phyloP scores from a whole-genome alignment of 1,139 yeast species.

The Yamadazyma friedrichii region DNA sequence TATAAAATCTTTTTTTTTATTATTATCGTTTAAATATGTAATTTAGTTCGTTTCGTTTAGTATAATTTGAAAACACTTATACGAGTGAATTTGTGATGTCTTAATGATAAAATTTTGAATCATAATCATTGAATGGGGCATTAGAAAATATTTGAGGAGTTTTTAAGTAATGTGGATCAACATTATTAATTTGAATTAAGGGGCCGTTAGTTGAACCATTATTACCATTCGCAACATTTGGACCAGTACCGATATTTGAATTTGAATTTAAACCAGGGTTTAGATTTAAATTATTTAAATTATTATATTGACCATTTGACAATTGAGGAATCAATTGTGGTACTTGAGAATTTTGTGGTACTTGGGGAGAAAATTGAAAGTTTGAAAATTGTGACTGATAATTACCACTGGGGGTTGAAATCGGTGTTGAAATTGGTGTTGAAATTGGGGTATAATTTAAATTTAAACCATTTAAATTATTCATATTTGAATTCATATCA shows the following conservation, averaged over 20 bases:
- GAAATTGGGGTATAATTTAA: conserved; percentile 1
- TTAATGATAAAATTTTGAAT: conserved; percentile 15
- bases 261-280: background rate
- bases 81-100: no score
- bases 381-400: no score
- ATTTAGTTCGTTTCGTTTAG: background rate
- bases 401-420: background rate
- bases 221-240: no score
- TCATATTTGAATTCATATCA: conserved; percentile 13
- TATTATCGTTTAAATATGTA: conserved; percentile 1
- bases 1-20: conserved; percentile 4
- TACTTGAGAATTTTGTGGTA: no score
- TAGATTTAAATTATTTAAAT: background rate
- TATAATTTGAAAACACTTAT: background rate
- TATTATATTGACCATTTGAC: background rate
- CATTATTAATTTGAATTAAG: no score
- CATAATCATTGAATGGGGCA: conserved; percentile 19
- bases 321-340: no score
- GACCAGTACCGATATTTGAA: background rate
- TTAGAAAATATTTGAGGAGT: conserved; percentile 20
- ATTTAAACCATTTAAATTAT: conserved; percentile 13
- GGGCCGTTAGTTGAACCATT: no score
- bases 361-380: no score
- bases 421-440: conserved; percentile 5
- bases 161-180: conserved; percentile 8